Conservation (phyloP, 2,329 filamentous ascomycete species). For the Colletotrichum camelliae region DNA sequence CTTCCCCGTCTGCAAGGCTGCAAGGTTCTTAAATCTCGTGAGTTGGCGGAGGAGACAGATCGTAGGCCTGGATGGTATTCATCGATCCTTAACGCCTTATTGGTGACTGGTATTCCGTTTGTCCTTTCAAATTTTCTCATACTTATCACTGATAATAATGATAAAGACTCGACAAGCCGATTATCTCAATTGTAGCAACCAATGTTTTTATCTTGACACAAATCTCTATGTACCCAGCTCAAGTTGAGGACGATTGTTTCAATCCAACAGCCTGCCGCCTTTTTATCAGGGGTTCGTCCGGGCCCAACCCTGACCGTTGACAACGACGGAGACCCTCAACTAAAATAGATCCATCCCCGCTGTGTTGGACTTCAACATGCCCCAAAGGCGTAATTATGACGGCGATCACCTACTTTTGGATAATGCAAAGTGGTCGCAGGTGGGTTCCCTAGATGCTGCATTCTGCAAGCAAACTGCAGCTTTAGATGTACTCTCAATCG, state of each 20-base stretch:
- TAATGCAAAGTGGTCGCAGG: too few species aligned
- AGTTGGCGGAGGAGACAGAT: neutral
- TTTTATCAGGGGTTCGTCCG: too few species aligned
- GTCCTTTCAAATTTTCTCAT: neutral
- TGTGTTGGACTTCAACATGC: too few species aligned
- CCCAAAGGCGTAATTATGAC: too few species aligned
- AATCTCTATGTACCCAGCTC: neutral
- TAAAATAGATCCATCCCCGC: too few species aligned
- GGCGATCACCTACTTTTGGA: too few species aligned
- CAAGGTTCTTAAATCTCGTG: neutral
- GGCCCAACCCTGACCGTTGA: too few species aligned
- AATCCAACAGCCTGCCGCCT: neutral
- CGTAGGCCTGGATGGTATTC: neutral
- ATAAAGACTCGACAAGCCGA: neutral
- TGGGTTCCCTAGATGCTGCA: too few species aligned
- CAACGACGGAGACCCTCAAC: too few species aligned
- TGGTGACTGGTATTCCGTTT: neutral
- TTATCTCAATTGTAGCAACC: neutral
- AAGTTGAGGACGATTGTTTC: neutral
- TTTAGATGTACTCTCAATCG: too few species aligned
- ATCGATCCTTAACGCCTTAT: neutral
- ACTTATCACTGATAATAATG: neutral
- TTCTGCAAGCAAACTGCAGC: too few species aligned
- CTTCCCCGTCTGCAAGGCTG: neutral
- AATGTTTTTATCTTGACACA: neutral